These are phyloP conservation scores for Solanum bukasovii DNA, from an alignment of 257 asterid genomes.

Conservation along the genomic window DNA sequence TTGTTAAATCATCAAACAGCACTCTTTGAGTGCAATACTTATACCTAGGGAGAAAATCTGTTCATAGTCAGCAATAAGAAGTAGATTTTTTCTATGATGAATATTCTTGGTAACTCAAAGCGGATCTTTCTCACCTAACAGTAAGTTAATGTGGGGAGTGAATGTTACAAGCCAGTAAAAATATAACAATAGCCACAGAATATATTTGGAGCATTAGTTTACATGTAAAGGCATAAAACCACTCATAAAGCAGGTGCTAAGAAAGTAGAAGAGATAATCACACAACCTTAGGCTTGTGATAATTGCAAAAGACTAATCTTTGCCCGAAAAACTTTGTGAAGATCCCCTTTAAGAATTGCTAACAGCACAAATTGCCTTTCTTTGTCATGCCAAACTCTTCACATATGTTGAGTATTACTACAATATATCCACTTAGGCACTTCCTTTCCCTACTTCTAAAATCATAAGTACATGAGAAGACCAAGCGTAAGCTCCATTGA, in stretches of 20 bases:
- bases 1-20: background rate
- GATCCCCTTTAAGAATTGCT: background rate
- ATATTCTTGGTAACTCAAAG: background rate
- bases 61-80: background rate
- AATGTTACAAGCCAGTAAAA: background rate
- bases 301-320: background rate
- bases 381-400: background rate
- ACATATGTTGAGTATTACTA: background rate
- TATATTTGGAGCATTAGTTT: background rate
- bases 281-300: background rate
- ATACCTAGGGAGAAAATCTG: background rate
- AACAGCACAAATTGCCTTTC: background rate
- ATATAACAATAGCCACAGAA: background rate
- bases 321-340: background rate
- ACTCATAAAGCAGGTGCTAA: background rate
- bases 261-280: background rate
- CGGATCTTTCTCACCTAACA: background rate
- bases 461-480: background rate
- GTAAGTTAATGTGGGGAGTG: background rate
- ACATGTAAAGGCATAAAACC: background rate
- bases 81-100: background rate
- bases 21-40: background rate
- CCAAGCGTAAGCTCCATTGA: background rate
- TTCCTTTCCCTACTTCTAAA: background rate
- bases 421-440: background rate